phyloP scores from a whole-genome alignment of 257 asterid species.

The Perilla frutescens region DNA sequence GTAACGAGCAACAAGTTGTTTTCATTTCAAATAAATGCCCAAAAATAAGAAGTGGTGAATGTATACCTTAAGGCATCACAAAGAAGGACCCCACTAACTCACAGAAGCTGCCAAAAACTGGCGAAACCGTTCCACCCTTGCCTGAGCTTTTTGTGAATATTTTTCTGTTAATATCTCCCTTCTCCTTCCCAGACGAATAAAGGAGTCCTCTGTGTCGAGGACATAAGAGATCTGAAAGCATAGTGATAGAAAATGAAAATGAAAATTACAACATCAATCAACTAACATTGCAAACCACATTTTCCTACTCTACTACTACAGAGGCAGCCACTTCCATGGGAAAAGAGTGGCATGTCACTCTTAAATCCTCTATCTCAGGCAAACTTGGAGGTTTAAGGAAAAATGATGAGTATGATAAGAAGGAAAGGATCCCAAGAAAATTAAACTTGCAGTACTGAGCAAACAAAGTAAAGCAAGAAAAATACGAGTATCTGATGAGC shows the following conservation, averaged over 20 bases:
- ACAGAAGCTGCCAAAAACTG: constrained; percentile 51
- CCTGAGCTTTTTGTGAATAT: constrained; percentile 41
- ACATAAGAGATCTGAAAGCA: constrained; percentile 82
- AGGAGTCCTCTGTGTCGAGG: constrained; percentile 92
- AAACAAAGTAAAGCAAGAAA: neutral
- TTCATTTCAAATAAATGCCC: neutral
- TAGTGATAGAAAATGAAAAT: constrained; percentile 20
- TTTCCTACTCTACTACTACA: neutral
- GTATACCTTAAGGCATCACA: constrained; percentile 34
- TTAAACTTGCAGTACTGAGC: neutral
- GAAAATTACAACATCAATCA: neutral
- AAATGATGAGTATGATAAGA: neutral
- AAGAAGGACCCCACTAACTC: constrained; percentile 4
- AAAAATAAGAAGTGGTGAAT: neutral
- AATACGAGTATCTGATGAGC: neutral
- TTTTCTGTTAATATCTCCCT: constrained; percentile 40
- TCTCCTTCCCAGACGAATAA: constrained; percentile 69
- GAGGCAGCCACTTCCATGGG: neutral
- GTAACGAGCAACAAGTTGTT: neutral
- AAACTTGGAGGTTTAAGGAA: neutral
- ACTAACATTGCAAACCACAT: constrained; percentile 1
- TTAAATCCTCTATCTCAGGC: neutral
- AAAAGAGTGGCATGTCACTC: neutral
- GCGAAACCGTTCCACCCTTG: constrained; percentile 61
- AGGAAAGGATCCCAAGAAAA: neutral